phyloP scores from a whole-genome alignment of 306 rosid species.

The Dalbergia cochinchinensis region DNA sequence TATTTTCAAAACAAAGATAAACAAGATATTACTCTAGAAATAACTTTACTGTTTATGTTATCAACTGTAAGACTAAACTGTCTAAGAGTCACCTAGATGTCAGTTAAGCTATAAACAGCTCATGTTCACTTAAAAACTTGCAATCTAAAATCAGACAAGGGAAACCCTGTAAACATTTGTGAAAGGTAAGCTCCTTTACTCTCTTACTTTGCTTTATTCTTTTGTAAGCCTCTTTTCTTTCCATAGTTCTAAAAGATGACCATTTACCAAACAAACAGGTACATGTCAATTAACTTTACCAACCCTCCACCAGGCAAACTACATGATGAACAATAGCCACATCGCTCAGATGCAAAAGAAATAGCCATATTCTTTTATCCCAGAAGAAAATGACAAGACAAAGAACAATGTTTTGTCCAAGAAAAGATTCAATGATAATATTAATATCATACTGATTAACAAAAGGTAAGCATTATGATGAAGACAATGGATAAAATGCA shows the following conservation, averaged over 20 bases:
- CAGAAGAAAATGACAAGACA: constrained; percentile 6
- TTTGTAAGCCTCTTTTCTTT: constrained; percentile 16
- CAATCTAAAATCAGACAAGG: constrained; percentile 26
- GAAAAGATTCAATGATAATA: constrained; percentile 19
- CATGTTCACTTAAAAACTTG: constrained; percentile 6
- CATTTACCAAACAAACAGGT: constrained; percentile 37
- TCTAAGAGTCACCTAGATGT: constrained; percentile 20
- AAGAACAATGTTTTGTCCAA: constrained; percentile 26
- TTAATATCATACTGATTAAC: not conserved
- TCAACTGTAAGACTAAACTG: constrained; percentile 27
- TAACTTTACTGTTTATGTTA: not conserved
- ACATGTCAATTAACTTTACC: constrained; percentile 14
- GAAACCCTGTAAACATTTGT: constrained; percentile 8
- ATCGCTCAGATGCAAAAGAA: constrained; percentile 10
- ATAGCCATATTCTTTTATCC: constrained; percentile 1
- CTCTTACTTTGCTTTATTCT: too few species aligned
- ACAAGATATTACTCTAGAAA: constrained; percentile 2
- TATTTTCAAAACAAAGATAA: constrained; percentile 28
- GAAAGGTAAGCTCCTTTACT: too few species aligned
- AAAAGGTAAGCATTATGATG: not conserved
- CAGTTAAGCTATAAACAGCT: constrained; percentile 2
- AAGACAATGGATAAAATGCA: constrained; percentile 11
- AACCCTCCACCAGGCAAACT: not conserved
- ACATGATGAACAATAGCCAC: constrained; percentile 25
- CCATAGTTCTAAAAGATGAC: constrained; percentile 11